Base-by-base conservation (phyloP, 2,329 filamentous ascomycete genomes). In the Colletotrichum godetiae region DNA sequence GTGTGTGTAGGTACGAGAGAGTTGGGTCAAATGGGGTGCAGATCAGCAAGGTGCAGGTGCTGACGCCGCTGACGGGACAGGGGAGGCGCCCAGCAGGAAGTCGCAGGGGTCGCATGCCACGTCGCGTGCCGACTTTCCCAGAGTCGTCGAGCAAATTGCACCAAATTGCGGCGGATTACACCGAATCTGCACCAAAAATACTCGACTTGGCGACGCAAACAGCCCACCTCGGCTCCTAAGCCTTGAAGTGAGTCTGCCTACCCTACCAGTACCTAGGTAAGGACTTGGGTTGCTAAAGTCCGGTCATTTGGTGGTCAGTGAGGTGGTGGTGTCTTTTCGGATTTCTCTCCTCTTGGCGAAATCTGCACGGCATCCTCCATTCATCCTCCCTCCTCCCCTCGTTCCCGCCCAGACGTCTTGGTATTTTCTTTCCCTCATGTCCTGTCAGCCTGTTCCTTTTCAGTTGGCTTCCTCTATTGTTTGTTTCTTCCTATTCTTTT, bases 101-200 rank as follows among this genome's bases (percentile, higher is more conserved):
- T 37, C 19, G 49, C 70, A 70, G 67, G 70, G 70, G 35, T 69
- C 55, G 66, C 60, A 55, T 70, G 70, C 70, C 70, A 73, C 55
- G 66, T 73, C 67, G 67, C 70, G 70, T 73, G 70, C 70, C 67
- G 70, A 52, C 59, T 70, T 70, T 73, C 60, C 70, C 67, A 73
- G 42, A 49, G 55, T 56, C 55, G 55, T 61, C 56, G 49, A 42
- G 46, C 68, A 52, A 24, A 58, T 67, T 57, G 56, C 42, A 15
- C 15, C 35, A 22, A 49, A n/a, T 49, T 19, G 2, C 37, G 19
- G 37, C 37, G 2, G 2, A 42, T 42, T 49, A 4, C 42, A 49
- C 3, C 42, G 19, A n/a, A 49, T 49, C 42, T 49, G 42, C 19
- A 49, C 42, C 19, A 19, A 49, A 13, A 52, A 63, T 52, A 33